Percentiles rank a stretch among this genome's conserved stretches.
phyloP scores from a whole-genome alignment of 192 early-diverging fungal genomes.

The Haplosporangium gracile region DNA sequence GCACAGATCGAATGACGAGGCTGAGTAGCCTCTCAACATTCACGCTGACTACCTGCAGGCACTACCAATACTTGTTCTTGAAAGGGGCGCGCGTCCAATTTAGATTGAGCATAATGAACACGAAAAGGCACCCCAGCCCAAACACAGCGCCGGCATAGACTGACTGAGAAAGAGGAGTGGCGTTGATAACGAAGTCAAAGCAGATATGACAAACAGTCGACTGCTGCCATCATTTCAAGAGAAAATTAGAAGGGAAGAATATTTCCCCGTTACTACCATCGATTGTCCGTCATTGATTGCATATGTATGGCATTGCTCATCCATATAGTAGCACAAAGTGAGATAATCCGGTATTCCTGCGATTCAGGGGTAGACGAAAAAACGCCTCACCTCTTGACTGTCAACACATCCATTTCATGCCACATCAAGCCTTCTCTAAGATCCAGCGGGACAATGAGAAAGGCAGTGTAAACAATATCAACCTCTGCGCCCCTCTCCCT shows the following conservation, averaged over 20 bases:
- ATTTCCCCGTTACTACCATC: not conserved
- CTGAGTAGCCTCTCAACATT: not conserved
- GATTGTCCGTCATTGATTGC: not conserved
- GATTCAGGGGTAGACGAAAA: not conserved
- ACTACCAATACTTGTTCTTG: not conserved
- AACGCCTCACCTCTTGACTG: not conserved
- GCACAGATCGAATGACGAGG: too few relatives aligned
- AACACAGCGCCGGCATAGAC: not conserved
- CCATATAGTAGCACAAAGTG: too few relatives aligned
- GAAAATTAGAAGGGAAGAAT: not conserved
- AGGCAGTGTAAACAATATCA: not conserved
- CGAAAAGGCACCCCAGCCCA: not conserved
- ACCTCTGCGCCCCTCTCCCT: not conserved
- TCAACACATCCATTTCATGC: not conserved
- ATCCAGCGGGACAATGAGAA: not conserved
- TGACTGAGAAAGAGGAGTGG: not conserved
- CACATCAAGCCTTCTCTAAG: not conserved
- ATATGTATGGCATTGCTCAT: not conserved
- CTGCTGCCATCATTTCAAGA: not conserved
- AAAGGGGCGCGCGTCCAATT: too few relatives aligned
- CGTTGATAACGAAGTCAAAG: not conserved
- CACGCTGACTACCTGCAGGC: not conserved
- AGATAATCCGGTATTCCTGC: not conserved
- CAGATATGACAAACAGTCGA: not conserved
- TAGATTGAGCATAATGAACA: not conserved